Base-by-base conservation (phyloP, 23 red algal genomes). In the Chondrus crispus region DNA sequence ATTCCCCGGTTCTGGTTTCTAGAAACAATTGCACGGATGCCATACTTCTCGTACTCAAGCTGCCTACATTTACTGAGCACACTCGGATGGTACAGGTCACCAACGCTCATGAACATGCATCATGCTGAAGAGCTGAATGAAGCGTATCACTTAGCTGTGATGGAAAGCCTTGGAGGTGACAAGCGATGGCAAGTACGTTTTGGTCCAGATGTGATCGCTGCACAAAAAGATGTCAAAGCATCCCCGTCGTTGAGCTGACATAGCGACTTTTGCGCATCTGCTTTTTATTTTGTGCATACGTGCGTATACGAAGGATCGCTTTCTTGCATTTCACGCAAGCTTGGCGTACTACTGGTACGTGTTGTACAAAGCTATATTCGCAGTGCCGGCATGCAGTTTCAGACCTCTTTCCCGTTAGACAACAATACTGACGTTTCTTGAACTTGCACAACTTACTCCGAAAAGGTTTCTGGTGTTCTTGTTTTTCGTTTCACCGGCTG, bases 21-120 rank as follows among this genome's bases (percentile, higher is more conserved):
- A 8, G 97, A 98, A 89, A 96, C 89, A 2, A 90, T 98, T 2
- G 97, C 97, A 14, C 80, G 97, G 37, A 96, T 98, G 97, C 97
- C 97, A 5, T 98, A 98, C 80, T 98, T 98, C 78, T 80, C 94
- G 7, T 98, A 98, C 79, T 73, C 95, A n/a, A 94, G 89, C 30
- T 89, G 93, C 42, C 89, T 98, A 51, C 97, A 98, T 92, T 68
- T 98, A 64, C 91, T 88, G 73, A 82, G 93, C 51, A 98, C 97
- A 9, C 55, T 98, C 41, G 93, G 93, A 33, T 98, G 94, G 94
- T 94, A 87, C 76, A 91, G 91, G 28, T 83, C 85, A 47, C 90
- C 91, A 13, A 92, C 95, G 52, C 83, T 98, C 42, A 87, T 89
- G 69, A 93, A 94, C 41, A 80, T 95, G n/a, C 97, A 98, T 71